Base-by-base conservation (phyloP, 257 asterid genomes). In the Nicotiana tomentosiformis region DNA sequence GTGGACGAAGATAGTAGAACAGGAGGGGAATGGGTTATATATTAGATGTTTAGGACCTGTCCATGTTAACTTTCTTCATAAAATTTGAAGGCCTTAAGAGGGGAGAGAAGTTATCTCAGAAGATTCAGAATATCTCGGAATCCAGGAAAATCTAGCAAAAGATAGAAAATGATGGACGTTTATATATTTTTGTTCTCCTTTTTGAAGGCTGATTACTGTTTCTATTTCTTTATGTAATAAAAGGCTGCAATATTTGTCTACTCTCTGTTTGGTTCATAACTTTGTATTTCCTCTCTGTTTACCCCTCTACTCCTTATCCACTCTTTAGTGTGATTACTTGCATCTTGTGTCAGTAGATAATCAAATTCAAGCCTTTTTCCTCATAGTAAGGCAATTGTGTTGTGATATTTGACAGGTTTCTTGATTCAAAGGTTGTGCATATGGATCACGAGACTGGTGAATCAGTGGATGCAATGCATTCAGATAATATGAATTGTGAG, bases 371-470 rank as follows among this genome's bases (percentile, higher is more conserved):
- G 78, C 78, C 51, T 46, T 43, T 5, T 70, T 37, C n/a, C 37
- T 43, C 7, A 70, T 6, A 11, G 23, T 72, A 11, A 72, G 23
- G 58, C 43, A 23, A 46, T 58, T 51, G 43, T 1, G 4, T 20
- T 51, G 43, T 74, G 4, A 49, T 74, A 5, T 49, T 33, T 74
- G 43, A 26, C 80, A 49, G 64, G 80, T 74, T 74, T 74, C 69
- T 84, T 46, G 74, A 30, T 84, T 67, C 82, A 80, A 82, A 80
- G 80, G 30, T 80, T 86, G 86, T 82, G 80, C 82, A 83, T 84
- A 92, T 93, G 93, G 97, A 93, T 79, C 85, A 87, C 10, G 89
- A 87, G 53, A 53, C 88, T 32, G 83, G 82, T 10, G 89, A 88
- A 84, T 80, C 84, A 33, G 39, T 64, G 58, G 88, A 86, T 2